phyloP scores from a whole-genome alignment of 106 monocot genomes.

The Dendrobium chrysotoxum region DNA sequence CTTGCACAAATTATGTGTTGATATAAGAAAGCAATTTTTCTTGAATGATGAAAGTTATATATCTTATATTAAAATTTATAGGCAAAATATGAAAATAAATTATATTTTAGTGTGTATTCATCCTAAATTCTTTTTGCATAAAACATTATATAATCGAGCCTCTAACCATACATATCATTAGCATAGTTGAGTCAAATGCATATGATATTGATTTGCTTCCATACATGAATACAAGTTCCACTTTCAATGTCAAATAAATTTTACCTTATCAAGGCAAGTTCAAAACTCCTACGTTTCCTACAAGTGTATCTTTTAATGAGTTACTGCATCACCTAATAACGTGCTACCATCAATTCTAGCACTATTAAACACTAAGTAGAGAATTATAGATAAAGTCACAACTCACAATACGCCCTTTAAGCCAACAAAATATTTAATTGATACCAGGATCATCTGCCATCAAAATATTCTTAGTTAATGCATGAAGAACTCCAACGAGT shows the following conservation, averaged over 20 bases:
- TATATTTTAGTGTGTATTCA: too few relatives aligned
- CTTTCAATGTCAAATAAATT: background rate
- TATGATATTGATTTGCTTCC: background rate
- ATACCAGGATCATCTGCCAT: background rate
- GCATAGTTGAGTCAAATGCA: too few relatives aligned
- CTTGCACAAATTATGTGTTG: too few relatives aligned
- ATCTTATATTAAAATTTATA: too few relatives aligned
- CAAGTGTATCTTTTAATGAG: background rate
- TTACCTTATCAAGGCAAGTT: background rate
- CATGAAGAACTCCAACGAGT: background rate
- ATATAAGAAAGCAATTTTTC: too few relatives aligned
- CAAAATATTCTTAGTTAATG: background rate
- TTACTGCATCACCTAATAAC: background rate
- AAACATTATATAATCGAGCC: too few relatives aligned
- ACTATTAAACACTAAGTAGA: background rate
- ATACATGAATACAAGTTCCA: background rate
- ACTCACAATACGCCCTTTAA: background rate
- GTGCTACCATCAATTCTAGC: background rate
- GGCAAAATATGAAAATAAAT: too few relatives aligned
- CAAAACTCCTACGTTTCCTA: background rate
- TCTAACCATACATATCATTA: too few relatives aligned
- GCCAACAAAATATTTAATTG: background rate
- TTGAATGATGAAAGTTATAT: too few relatives aligned
- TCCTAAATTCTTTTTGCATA: too few relatives aligned
- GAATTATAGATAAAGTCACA: background rate